Evolutionary conservation across 225 moss, liverwort and hornwort species (phyloP), one percentile per base, ranked within the genome.

Genomic region (Pleurozium schreberi): DNA sequence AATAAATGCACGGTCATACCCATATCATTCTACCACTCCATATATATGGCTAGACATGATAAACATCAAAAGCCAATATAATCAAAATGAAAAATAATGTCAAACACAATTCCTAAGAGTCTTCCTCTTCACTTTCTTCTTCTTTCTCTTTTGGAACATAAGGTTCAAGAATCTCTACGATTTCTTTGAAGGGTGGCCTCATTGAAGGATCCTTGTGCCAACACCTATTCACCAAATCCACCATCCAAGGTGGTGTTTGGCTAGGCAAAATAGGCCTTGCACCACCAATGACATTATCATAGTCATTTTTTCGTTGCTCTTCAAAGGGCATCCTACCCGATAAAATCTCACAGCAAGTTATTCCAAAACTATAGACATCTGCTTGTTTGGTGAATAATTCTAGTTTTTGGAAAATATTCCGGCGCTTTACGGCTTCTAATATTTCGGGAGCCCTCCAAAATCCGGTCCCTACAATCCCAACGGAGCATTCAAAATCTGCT

Each of bases 281-380:
- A 21, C 78, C 84, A 67, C 36, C 77, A 77, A 78, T 58, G 0
- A 86, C 63, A 14, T 5, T 0, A 0, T 86, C 15, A 20, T 34
- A 85, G 7, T 61, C 61, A 19, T 14, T 79, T 33, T 0, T 0
- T 40, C 1, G 4, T 4, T n/a, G 1, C 6, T 11, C 3, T 33
- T 89, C 47, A 5, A 84, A 52, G 20, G 70, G 42, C 8, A 86
- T 6, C 8, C 8, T 0, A 1, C 78, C 23, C 0, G 8, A 38
- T 15, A 76, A 63, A 8, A 76, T 22, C 63, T 86, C 63, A 76
- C 76, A 76, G 11, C 43, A 84, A 0, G 31, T 57, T 34, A 84
- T 84, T 34, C 43, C 71, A 43, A 84, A 84, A 58, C 58, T 75
- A 30, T 77, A 77, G 6, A 86, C 80, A 52, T 85, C 75, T 0